Percentiles rank a stretch among this genome's conserved stretches.
phyloP scores from a whole-genome alignment of 352 stramenopile species.

The Phytophthora multivora region DNA sequence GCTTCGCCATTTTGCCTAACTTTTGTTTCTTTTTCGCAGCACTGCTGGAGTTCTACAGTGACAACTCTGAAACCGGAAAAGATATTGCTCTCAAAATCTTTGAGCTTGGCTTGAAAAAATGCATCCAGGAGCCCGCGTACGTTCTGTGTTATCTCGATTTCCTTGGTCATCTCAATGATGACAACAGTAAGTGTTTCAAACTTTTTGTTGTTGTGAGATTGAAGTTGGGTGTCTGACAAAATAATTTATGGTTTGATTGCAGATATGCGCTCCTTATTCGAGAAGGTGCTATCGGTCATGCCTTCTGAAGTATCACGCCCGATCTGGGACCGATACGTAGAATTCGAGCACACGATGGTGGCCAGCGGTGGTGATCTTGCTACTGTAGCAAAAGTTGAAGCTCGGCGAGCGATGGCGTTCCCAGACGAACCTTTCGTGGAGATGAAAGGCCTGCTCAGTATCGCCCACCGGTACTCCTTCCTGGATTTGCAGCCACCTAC shows the following conservation, averaged over 20 bases:
- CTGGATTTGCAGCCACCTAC: conserved; percentile 66
- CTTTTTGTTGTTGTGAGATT: neutral
- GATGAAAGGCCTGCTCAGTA: conserved; percentile 81
- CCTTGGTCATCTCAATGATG: conserved; percentile 85
- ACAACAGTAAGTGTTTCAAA: conserved; percentile 75
- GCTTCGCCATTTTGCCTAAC: no score
- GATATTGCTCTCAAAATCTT: conserved; percentile 91
- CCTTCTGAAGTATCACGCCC: conserved; percentile 75
- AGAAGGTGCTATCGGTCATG: conserved; percentile 89
- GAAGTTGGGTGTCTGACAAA: conserved; percentile 1
- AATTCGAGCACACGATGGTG: conserved; percentile 89
- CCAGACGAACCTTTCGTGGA: conserved; percentile 77
- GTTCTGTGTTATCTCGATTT: conserved; percentile 89
- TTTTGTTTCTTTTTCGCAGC: conserved; percentile 41
- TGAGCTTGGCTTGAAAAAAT: conserved; percentile 88
- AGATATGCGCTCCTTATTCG: conserved; percentile 90
- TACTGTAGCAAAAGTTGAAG: conserved; percentile 84
- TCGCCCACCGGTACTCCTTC: conserved; percentile 85
- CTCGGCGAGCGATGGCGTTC: conserved; percentile 76
- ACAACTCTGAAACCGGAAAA: conserved; percentile 80
- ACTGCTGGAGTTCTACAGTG: conserved; percentile 86
- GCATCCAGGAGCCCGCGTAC: conserved; percentile 85
- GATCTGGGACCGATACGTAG: conserved; percentile 88
- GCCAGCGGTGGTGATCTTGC: conserved; percentile 82
- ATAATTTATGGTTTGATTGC: conserved; percentile 7